Base-by-base conservation (phyloP, 1,284 basidiomycete species). In the Cryptococcus floricola region DNA sequence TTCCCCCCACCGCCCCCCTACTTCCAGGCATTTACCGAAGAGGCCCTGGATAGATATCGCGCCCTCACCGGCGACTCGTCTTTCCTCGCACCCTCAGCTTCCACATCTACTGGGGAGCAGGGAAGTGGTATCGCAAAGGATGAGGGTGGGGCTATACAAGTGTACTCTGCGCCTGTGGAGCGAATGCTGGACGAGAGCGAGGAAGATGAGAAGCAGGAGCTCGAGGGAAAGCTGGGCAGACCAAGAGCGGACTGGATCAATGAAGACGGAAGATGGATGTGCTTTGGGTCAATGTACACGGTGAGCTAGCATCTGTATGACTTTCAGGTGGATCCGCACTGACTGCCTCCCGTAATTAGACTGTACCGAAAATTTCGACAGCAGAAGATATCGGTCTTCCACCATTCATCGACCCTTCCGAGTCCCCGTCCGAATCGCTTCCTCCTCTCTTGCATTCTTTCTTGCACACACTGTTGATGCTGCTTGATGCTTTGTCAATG, bases 1-100 rank as follows among this genome's bases (percentile, higher is more conserved):
- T 76, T 74, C 52, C 74, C 74, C 0, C 74, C 74, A 5, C 74
- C 74, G 6, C 74, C 74, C 0, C 58, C 57, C 4, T 72, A 65
- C 62, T 76, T 67, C 60, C 69, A 69, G 49, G 59, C 61, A 10
- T 75, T 58, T 58, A 70, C 71, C 4, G 49, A 63, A 10, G 62
- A 56, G 3, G 62, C 63, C 28, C 47, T 71, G 1, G 52, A 53
- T 13, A 60, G 65, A 37, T 61, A 64, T 41, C 61, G 66, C 5
- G 41, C 54, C 37, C 51, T 68, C 9, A 51, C 54, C 5, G 63
- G 63, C 16, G 31, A 49, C n/a, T 13, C 42, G 13, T 14, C 43
- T 44, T 31, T 39, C 54, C 5, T 27, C 54, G 7, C 25, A 19
- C 37, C 16, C 34, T 1, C 3, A 52, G 42, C n/a, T 37, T 25